These are phyloP conservation scores for Solanum bulbocastanum DNA, from an alignment of 257 asterid genomes.

Conservation along the genomic window DNA sequence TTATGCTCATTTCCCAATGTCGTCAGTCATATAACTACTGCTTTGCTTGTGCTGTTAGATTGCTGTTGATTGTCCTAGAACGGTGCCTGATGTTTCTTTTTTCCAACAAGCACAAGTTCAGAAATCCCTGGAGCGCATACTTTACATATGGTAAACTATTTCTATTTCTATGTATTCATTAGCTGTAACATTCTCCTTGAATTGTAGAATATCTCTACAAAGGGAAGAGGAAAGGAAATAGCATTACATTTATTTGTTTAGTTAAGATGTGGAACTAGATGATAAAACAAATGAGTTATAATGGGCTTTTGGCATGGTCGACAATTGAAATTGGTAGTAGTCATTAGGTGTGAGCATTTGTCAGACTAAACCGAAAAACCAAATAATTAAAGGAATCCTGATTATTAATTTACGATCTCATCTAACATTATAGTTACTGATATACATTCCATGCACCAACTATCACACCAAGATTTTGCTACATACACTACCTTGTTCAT, in stretches of 20 bases:
- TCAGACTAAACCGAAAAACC: neutral
- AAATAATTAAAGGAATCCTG: neutral
- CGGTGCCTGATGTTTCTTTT: constrained; percentile 88
- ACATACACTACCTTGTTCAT: neutral
- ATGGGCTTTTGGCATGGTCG: neutral
- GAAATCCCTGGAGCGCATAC: constrained; percentile 90
- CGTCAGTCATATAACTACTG: neutral
- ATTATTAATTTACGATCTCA: neutral
- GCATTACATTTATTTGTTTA: neutral
- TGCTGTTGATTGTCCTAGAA: constrained; percentile 96
- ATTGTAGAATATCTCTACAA: neutral
- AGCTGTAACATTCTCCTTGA: neutral
- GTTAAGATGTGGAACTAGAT: neutral
- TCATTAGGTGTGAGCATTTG: neutral
- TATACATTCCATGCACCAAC: neutral
- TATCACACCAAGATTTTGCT: neutral
- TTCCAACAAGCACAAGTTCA: constrained; percentile 86
- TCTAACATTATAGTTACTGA: neutral
- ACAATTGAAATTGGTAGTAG: neutral
- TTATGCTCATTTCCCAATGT: neutral
- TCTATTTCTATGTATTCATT: neutral
- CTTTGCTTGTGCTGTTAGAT: constrained; percentile 38
- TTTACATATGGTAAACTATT: constrained; percentile 65
- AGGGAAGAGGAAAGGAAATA: neutral
- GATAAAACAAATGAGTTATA: neutral